Conservation (phyloP, 139 green algal genomes). For the Deuterostichococcus epilithicus region DNA sequence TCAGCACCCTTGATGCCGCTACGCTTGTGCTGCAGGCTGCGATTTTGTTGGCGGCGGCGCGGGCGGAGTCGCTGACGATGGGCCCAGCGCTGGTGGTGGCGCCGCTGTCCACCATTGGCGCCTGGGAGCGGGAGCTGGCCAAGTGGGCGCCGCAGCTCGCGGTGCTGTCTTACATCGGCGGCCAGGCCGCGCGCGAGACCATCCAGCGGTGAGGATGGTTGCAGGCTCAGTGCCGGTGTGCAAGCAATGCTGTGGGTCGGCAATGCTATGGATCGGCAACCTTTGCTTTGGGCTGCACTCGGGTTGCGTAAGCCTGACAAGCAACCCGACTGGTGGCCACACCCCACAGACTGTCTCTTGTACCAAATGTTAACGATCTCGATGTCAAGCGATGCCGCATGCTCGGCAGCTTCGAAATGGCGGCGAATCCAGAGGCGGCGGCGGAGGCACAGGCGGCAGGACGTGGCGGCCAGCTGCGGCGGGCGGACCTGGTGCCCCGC, state of each 20-base stretch:
- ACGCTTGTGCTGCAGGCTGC: constrained; percentile 1
- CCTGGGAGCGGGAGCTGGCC: constrained; percentile 2
- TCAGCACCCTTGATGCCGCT: constrained; percentile 10
- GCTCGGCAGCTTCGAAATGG: constrained; percentile 22
- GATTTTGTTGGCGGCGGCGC: constrained; percentile 1
- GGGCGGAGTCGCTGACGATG: neutral
- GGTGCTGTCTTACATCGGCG: constrained; percentile 2
- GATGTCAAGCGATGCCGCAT: neutral
- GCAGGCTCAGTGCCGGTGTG: too few species aligned
- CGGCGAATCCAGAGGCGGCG: neutral
- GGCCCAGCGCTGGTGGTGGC: neutral
- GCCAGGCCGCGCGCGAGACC: neutral
- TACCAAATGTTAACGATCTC: too few species aligned
- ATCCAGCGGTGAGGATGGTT: neutral
- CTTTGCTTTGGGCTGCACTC: too few species aligned
- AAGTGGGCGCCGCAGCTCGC: neutral
- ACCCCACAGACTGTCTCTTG: too few species aligned
- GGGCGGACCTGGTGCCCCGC: constrained; percentile 8
- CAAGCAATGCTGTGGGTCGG: too few species aligned
- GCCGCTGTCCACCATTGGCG: constrained; percentile 1
- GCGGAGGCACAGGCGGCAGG: constrained; percentile 9
- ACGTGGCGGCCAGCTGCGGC: constrained; percentile 1
- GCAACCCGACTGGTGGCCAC: too few species aligned
- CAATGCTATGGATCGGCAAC: too few species aligned
- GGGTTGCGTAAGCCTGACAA: too few species aligned